phyloP scores from a whole-genome alignment of 2,329 filamentous ascomycete genomes.

The Diplocarpon mali region DNA sequence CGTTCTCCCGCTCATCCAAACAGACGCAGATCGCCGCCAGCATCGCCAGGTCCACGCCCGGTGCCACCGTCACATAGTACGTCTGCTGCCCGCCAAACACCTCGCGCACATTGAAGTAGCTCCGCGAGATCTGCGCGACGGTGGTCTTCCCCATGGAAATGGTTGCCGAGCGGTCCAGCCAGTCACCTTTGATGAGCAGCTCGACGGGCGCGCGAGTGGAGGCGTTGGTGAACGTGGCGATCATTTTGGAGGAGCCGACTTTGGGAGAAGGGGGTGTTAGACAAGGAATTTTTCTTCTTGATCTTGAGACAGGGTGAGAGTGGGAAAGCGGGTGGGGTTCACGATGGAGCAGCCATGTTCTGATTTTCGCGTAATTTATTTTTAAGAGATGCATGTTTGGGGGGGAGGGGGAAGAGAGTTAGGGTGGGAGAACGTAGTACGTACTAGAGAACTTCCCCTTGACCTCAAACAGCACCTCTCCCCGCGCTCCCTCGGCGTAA shows the following conservation, averaged over 20 bases:
- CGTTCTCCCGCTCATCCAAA: constrained; percentile 54
- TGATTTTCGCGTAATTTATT: too few species aligned
- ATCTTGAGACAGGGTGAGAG: background rate
- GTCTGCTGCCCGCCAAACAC: constrained; percentile 51
- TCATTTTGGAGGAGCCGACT: constrained; percentile 45
- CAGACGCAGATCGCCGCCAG: constrained; percentile 57
- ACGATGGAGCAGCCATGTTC: too few species aligned
- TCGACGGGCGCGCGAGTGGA: constrained; percentile 33
- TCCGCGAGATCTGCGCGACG: constrained; percentile 46
- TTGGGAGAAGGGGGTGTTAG: background rate
- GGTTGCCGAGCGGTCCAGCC: constrained; percentile 43
- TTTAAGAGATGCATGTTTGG: background rate
- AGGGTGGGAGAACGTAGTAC: background rate
- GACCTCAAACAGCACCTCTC: constrained; percentile 20
- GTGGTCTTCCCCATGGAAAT: constrained; percentile 39
- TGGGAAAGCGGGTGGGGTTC: background rate
- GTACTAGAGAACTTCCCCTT: constrained; percentile 21
- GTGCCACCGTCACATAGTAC: constrained; percentile 52
- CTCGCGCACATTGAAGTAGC: constrained; percentile 45
- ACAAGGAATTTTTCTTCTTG: background rate
- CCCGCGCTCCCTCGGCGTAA: constrained; percentile 16
- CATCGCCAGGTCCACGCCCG: constrained; percentile 53
- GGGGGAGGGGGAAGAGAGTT: background rate
- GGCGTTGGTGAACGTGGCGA: constrained; percentile 43
- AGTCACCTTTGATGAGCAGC: constrained; percentile 50